Evolutionary conservation across 1,139 yeast species (phyloP).

Genomic region (Geotrichum phurueaensis): DNA sequence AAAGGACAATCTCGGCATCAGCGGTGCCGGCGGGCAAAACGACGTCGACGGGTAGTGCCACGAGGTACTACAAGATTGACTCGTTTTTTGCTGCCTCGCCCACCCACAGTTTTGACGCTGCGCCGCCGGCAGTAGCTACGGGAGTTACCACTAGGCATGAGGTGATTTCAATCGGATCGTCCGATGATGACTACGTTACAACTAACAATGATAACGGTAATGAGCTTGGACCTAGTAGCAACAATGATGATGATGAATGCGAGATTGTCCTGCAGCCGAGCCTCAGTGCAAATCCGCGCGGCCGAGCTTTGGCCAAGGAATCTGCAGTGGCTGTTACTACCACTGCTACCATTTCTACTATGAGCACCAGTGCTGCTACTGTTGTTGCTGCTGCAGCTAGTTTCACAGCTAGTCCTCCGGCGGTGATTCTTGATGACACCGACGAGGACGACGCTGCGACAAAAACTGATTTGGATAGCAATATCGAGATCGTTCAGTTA

Average conservation of each 20-base stretch:
- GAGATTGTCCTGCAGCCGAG: too few species aligned
- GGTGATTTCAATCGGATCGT: neutral
- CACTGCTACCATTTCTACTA: neutral
- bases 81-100: neutral
- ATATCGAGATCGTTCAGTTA: too few species aligned
- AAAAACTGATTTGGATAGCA: too few species aligned
- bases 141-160: neutral
- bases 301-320: too few species aligned
- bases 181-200: neutral
- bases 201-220: too few species aligned
- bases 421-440: neutral
- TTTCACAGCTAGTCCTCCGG: neutral
- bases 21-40: neutral
- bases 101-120: neutral
- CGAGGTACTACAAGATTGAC: neutral
- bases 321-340: too few species aligned
- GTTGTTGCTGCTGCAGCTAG: too few species aligned
- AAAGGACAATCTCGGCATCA: neutral
- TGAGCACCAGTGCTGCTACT: neutral
- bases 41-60: neutral
- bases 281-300: too few species aligned
- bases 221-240: neutral
- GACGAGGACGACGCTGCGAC: too few species aligned
- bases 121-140: neutral
- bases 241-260: too few species aligned